Evolutionary conservation across 208 protist genomes (phyloP).

Genomic region (Trichomonas tenax): DNA sequence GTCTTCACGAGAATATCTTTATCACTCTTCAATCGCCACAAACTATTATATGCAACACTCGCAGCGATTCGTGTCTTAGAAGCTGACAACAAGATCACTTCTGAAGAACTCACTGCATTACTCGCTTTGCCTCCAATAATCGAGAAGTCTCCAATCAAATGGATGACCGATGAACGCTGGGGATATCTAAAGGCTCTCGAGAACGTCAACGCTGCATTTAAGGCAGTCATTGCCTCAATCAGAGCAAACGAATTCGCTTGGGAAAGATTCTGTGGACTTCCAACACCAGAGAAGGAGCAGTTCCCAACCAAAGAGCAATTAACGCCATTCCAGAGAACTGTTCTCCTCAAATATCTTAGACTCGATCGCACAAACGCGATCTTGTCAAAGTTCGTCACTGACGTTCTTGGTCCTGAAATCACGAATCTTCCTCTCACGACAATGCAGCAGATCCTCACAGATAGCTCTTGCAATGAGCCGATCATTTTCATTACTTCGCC

Average conservation of each 20-base stretch:
- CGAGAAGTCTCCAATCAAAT: slow-evolving; percentile 37
- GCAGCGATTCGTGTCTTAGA: slow-evolving; percentile 47
- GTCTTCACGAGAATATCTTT: slow-evolving; percentile 64
- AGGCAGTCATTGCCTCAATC: neutral
- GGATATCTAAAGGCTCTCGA: neutral
- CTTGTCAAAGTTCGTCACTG: slow-evolving; percentile 45
- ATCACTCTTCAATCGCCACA: slow-evolving; percentile 91
- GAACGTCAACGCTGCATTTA: neutral
- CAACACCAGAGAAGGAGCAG: neutral
- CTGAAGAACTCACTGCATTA: slow-evolving; percentile 39
- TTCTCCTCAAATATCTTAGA: slow-evolving; percentile 74
- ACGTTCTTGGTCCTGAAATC: neutral
- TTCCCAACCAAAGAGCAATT: neutral
- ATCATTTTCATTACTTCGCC: slow-evolving; percentile 96
- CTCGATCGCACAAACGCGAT: slow-evolving; percentile 77
- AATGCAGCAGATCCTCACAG: slow-evolving; percentile 73
- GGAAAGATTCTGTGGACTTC: neutral
- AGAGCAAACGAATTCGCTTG: neutral
- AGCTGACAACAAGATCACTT: slow-evolving; percentile 42
- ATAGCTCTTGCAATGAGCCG: slow-evolving; percentile 72
- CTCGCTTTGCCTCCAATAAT: slow-evolving; percentile 11
- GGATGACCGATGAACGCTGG: slow-evolving; percentile 41
- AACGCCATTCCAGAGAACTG: slow-evolving; percentile 66
- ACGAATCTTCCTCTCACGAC: slow-evolving; percentile 47
- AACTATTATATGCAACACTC: slow-evolving; percentile 93